Base-by-base conservation (phyloP, 179 eudicot genomes). In the Beta lomatogona region DNA sequence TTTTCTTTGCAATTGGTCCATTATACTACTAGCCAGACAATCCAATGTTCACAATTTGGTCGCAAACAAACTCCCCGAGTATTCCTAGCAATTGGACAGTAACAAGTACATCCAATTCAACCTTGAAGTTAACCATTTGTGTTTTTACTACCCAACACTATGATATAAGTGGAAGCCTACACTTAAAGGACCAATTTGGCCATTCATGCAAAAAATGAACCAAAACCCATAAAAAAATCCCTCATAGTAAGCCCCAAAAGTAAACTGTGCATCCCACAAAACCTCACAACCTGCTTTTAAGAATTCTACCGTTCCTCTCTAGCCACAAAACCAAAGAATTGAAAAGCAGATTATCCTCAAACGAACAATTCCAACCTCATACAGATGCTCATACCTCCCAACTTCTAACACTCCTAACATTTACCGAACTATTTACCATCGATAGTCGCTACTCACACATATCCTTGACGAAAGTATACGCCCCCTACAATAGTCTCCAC, bases 221-320 rank as follows among this genome's bases (percentile, higher is more conserved):
- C 52, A 48, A 48, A 61, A n/a, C 28, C 28, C 36, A 31, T 0
- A 31, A 2, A 21, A 22, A 61, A 61, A 2, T 0, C 28, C 28
- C 52, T 61, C 66, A 61, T n/a, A 21, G 10, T 5, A 9, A 16
- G 31, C 11, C 13, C 11, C 21, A 9, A 61, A 61, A 22, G 8
- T 59, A 61, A 25, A 9, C 5, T 0, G 68, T 9, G 22, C 68
- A 64, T 64, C 41, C 68, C 4, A 64, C 41, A 64, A 22, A 25
- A 64, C 41, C 41, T 64, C 41, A 28, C 22, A 64, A 64, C 2
- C 18, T 52, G 19, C 22, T 44, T 71, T 48, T 6, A 18, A 60
- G 54, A 65, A 65, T 64, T 77, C 48, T 50, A 77, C 73, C n/a
- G 50, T 50, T 64, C 6, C 41, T 64, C 68, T 64, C 68, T 25